Evolutionary conservation across 441 rosid species (phyloP), one percentile per base, ranked within the genome.

Genomic region (Flueggea neowawraea): DNA sequence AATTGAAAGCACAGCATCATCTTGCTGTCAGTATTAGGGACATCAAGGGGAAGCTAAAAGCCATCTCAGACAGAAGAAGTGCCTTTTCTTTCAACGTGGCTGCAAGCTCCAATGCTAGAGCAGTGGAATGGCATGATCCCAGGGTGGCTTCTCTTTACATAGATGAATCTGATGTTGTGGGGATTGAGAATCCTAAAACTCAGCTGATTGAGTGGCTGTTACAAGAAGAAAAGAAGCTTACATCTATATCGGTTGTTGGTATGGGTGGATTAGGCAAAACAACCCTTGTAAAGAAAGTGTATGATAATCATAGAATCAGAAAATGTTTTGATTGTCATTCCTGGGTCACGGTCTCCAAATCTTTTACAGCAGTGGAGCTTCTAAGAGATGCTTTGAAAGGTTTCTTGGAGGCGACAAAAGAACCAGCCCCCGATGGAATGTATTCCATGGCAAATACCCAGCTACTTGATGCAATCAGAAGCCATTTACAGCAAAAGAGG

Each of bases 1-100:
- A 67, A 51, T 31, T 78, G 55, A 65, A 75, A n/a, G 74, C 74
- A 50, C 83, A 61, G 8, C 65, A 71, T 44, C 69, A 66, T n/a
- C 43, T 78, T 11, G 73, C 64, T 15, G 50, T 63, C 11, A 59
- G 72, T 33, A 41, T 81, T 31, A 13, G 48, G n/a, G 53, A 9
- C 48, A 44, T 64, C 44, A 64, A 55, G 54, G 48, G 32, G 12
- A 64, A 55, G 48, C 47, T 55, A n/a, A 54, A 11, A 31, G 58
- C 66, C n/a, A 63, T 63, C 54, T 10, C 54, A 8, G 66, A 63
- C 52, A 54, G 60, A 55, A 63, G 59, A 54, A 63, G 15, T 3
- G 60, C 66, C 4, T 63, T 63, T 54, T 54, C 60, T 63, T 63
- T 31, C 15, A 41, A 62, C 54, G 49, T 59, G 15, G 57, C 1